These are phyloP conservation scores for Podospora australis DNA, from an alignment of 495 filamentous ascomycete genomes.

Conservation along the genomic window DNA sequence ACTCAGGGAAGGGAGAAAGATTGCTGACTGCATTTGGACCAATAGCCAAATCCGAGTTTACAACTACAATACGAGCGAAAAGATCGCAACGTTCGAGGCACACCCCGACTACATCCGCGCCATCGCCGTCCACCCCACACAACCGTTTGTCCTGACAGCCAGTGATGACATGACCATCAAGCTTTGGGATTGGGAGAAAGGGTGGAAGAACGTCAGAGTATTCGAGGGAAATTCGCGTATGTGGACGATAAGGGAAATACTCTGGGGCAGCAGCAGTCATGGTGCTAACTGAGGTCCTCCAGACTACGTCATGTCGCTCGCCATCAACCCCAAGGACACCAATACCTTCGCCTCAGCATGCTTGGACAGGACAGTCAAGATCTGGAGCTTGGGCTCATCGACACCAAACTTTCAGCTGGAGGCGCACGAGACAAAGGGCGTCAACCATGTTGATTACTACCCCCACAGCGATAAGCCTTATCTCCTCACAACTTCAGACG, in stretches of 20 bases:
- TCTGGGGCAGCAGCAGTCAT: no score
- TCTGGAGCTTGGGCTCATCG: constrained; percentile 88
- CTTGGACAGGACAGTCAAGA: constrained; percentile 94
- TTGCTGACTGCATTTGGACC: no score
- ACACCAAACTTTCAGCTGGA: constrained; percentile 94
- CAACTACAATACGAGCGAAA: constrained; percentile 99
- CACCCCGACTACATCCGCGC: constrained; percentile 98
- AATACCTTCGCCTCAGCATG: constrained; percentile 97
- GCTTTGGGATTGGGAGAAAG: constrained; percentile 98
- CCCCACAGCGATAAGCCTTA: constrained; percentile 96
- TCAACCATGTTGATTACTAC: constrained; percentile 97
- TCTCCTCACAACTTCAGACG: constrained; percentile 91
- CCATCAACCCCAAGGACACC: constrained; percentile 99
- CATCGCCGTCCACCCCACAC: constrained; percentile 93
- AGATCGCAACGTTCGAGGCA: constrained; percentile 96
- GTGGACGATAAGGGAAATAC: constrained; percentile 1
- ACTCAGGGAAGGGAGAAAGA: no score
- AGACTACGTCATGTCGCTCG: constrained; percentile 81
- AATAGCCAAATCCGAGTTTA: constrained; percentile 44
- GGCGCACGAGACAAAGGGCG: constrained; percentile 95
- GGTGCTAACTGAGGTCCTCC: constrained; percentile 6
- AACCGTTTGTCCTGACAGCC: constrained; percentile 92
- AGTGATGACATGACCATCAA: constrained; percentile 99
- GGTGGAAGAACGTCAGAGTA: constrained; percentile 96
- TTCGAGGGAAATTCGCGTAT: constrained; percentile 90